Evolutionary conservation across 352 stramenopile genomes (phyloP).

Genomic region (Pythium myriotylum): DNA sequence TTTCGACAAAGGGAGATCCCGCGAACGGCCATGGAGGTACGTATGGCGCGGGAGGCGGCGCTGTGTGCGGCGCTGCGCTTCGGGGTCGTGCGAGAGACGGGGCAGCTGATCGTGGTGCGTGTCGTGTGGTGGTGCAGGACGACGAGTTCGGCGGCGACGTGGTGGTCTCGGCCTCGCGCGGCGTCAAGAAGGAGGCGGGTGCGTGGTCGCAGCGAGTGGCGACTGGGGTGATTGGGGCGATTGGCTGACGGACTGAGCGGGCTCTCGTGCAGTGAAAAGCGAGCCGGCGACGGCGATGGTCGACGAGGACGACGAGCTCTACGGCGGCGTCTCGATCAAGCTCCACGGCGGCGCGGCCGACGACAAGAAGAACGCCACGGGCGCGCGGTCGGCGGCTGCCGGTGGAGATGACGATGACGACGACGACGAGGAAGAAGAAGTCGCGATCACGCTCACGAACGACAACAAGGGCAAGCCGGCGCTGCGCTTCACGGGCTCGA

Average conservation of each 20-base stretch:
- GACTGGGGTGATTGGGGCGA: not conserved
- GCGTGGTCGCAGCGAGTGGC: too few species aligned
- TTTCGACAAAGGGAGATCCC: not conserved
- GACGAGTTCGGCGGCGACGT: constrained; percentile 84
- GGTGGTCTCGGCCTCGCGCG: constrained; percentile 41
- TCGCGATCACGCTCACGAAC: constrained; percentile 78
- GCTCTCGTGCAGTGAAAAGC: not conserved
- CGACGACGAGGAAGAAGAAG: constrained; percentile 84
- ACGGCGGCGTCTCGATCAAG: constrained; percentile 78
- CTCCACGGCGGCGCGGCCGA: constrained; percentile 37
- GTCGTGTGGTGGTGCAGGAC: constrained; percentile 48
- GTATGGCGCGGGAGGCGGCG: not conserved
- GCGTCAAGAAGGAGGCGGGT: constrained; percentile 6
- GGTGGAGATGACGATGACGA: constrained; percentile 66
- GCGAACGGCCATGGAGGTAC: constrained; percentile 12
- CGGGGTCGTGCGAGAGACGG: not conserved
- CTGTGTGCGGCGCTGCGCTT: too few species aligned
- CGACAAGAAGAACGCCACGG: constrained; percentile 12
- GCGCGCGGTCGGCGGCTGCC: not conserved
- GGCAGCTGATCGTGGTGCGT: constrained; percentile 10
- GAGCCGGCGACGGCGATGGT: constrained; percentile 25
- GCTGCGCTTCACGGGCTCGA: constrained; percentile 76
- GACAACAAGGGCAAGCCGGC: constrained; percentile 73
- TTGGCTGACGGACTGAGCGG: not conserved
- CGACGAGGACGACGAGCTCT: constrained; percentile 77